phyloP scores from a whole-genome alignment of 75 land plant genomes.

The Sequoia sempervirens region DNA sequence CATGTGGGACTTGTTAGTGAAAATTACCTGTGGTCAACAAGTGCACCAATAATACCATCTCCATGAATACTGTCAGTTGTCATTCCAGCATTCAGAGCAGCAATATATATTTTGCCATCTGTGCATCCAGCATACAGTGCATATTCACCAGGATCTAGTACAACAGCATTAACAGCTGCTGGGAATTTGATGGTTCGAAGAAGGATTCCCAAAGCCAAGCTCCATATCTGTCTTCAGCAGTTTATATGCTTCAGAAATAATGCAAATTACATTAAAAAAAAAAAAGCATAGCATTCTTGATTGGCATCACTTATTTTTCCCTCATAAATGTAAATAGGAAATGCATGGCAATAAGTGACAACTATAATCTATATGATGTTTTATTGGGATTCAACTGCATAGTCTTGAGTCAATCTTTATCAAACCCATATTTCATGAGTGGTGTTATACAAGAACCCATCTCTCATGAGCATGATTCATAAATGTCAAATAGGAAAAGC shows the following conservation, averaged over 20 bases:
- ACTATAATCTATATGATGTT: no score
- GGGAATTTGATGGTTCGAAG: constrained; percentile 74
- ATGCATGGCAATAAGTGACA: background rate
- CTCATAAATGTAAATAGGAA: background rate
- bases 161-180: constrained; percentile 59
- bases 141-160: constrained; percentile 74
- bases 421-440: no score
- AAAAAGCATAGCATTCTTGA: background rate
- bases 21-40: constrained; percentile 69
- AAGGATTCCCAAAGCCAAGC: constrained; percentile 66
- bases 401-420: no score
- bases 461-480: no score
- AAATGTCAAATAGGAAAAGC: no score
- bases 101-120: constrained; percentile 79
- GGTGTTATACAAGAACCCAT: no score
- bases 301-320: background rate
- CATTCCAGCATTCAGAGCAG: constrained; percentile 51
- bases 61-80: constrained; percentile 25
- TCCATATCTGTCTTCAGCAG: constrained; percentile 65
- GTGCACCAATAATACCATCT: constrained; percentile 37
- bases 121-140: constrained; percentile 71
- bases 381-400: no score
- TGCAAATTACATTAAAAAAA: background rate
- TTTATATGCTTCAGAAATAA: background rate
- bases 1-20: background rate